Evolutionary conservation across 805 yeast genomes (phyloP), one percentile per base, ranked within the genome.

Genomic region (Candida dajiaensis): DNA sequence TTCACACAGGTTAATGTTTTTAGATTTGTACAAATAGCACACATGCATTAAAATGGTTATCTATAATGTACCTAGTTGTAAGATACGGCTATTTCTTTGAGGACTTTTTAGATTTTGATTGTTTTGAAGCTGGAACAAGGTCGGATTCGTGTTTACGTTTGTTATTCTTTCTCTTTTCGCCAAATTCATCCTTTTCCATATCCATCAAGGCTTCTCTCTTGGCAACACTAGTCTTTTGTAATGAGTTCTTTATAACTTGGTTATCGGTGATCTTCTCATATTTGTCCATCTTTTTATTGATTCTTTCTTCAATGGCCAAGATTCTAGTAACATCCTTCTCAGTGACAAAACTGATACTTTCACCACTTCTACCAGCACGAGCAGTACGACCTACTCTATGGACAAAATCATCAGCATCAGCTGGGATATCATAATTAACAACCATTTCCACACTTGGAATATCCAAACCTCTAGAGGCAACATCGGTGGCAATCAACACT

Each of bases 341-440:
- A 1, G 95, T 80, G 4, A 94, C 85, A 48, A 94, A 74, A 13
- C 94, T 79, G 1, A 94, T 71, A 7, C 95, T 77, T 52, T 81
- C 88, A 68, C 99, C 99, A 43, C 71, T 68, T 56, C 95, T 76
- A 2, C 98, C 98, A 3, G 98, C 98, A 77, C 99, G 85, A 10
- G 98, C 99, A 12, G 99, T 92, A 79, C 99, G 87, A 71, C 99
- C 99, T 11, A 92, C 96, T 65, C 99, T 75, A 68, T 94, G 99
- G 45, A 94, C 89, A 58, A 88, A 94, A 52, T 94, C 97, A 60
- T 94, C 97, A 3, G 98, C 87, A 61, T 94, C 97, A 0, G 94
- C 89, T 6, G 99, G 99, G 21, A 94, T 79, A 60, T 94, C 98
- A 60, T 78, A 94, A 63, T 94, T 94, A 22, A 94, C 69, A 22